Evolutionary conservation across 306 rosid species (phyloP).

Genomic region (Cicer bijugum): DNA sequence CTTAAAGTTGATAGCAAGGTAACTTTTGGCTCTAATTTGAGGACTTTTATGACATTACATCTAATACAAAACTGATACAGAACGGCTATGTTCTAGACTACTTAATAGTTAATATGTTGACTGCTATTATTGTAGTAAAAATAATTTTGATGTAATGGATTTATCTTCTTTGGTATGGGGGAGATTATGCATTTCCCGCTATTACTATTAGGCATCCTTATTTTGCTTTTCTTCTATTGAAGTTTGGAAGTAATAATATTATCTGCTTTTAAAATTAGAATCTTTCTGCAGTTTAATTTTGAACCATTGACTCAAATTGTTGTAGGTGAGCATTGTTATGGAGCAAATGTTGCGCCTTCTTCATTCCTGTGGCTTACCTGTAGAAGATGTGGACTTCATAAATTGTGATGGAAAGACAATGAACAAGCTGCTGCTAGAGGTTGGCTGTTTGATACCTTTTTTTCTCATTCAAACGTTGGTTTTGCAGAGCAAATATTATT

Average conservation of each 20-base stretch:
- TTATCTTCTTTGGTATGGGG: slow-evolving; percentile 18
- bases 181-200: slow-evolving; percentile 3
- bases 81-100: slow-evolving; percentile 15
- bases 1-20: slow-evolving; percentile 99
- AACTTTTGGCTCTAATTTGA: slow-evolving; percentile 38
- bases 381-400: slow-evolving; percentile 84
- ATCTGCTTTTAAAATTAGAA: background rate
- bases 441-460: slow-evolving; percentile 45
- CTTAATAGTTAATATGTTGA: slow-evolving; percentile 10
- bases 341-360: slow-evolving; percentile 94
- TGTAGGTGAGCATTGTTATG: slow-evolving; percentile 97
- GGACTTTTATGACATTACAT: slow-evolving; percentile 13
- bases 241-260: background rate
- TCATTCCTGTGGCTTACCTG: slow-evolving; percentile 87
- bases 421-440: slow-evolving; percentile 89
- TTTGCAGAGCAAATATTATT: slow-evolving; percentile 6
- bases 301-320: slow-evolving; percentile 35
- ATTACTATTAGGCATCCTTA: slow-evolving; percentile 20
- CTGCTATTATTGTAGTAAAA: background rate
- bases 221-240: slow-evolving; percentile 9
- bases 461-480: slow-evolving; percentile 2
- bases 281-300: slow-evolving; percentile 6
- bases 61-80: slow-evolving; percentile 25
- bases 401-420: slow-evolving; percentile 92
- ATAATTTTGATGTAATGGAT: slow-evolving; percentile 7